Evolutionary conservation across 2,329 filamentous ascomycete species (phyloP).

Genomic region (Hymenoscyphus occultus): DNA sequence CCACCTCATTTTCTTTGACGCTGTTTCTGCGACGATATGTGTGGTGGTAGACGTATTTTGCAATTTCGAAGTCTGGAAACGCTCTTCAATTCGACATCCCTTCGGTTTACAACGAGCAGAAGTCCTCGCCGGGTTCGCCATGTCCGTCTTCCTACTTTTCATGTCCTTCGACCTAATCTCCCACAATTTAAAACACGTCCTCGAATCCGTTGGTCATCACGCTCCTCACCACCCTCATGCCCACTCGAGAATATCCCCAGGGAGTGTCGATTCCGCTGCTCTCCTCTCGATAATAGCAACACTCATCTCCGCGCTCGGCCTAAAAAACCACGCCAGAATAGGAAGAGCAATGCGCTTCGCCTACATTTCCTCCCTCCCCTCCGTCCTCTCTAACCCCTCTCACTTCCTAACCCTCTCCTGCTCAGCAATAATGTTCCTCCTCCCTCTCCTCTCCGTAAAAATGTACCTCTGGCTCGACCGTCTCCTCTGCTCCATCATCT

Average conservation of each 20-base stretch:
- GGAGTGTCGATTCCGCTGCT: constrained; percentile 77
- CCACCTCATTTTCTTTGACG: constrained; percentile 92
- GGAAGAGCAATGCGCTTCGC: constrained; percentile 86
- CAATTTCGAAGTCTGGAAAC: constrained; percentile 97
- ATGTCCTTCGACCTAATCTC: constrained; percentile 95
- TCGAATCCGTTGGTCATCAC: constrained; percentile 70
- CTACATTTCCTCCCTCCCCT: constrained; percentile 77
- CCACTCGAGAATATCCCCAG: constrained; percentile 66
- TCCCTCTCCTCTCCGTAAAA: constrained; percentile 78
- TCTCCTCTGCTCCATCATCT: constrained; percentile 75
- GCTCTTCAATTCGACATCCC: constrained; percentile 87
- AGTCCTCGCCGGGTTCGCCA: constrained; percentile 90
- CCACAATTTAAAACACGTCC: constrained; percentile 88
- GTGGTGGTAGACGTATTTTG: constrained; percentile 88
- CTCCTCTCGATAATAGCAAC: constrained; percentile 80
- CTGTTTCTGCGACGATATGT: constrained; percentile 85
- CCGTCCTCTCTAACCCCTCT: constrained; percentile 88
- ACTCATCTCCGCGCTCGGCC: constrained; percentile 77
- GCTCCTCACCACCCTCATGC: constrained; percentile 67
- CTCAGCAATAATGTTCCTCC: constrained; percentile 72
- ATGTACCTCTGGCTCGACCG: constrained; percentile 82
- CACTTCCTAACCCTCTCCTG: constrained; percentile 92
- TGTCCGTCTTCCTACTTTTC: constrained; percentile 95
- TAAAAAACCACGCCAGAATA: constrained; percentile 89
- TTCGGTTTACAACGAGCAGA: constrained; percentile 91